Conservation (phyloP, 352 stramenopile species). For the Peronospora destructor region DNA sequence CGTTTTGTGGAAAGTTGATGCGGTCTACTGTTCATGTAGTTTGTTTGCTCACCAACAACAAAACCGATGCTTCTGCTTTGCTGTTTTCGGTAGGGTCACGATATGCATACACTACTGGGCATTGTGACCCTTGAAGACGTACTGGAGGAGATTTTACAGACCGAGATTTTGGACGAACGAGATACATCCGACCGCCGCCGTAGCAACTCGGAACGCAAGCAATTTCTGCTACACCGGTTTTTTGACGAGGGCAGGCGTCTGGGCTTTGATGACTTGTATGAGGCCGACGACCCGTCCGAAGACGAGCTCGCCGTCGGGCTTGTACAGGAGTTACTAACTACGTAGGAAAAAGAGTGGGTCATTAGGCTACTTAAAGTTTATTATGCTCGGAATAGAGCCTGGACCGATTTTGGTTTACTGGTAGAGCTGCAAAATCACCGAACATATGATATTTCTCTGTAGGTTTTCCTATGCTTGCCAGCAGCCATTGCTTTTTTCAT, state of each 20-base stretch:
- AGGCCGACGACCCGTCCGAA: constrained; percentile 34
- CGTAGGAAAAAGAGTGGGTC: no score
- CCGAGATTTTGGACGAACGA: constrained; percentile 95
- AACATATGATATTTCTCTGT: constrained; percentile 3
- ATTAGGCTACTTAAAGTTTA: no score
- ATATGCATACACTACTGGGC: constrained; percentile 90
- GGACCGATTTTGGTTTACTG: background rate
- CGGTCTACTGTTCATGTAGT: background rate
- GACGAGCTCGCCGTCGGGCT: constrained; percentile 24
- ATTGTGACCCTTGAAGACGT: constrained; percentile 99
- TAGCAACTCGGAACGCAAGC: constrained; percentile 41
- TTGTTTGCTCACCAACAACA: constrained; percentile 1
- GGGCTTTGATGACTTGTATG: constrained; percentile 35
- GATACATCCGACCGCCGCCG: constrained; percentile 51
- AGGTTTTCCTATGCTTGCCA: constrained; percentile 7
- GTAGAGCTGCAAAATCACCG: background rate
- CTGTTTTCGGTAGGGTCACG: constrained; percentile 46
- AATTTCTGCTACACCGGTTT: constrained; percentile 42
- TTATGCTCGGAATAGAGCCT: no score
- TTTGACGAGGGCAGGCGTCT: constrained; percentile 37
- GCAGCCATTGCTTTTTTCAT: constrained; percentile 21
- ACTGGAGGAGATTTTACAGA: constrained; percentile 94
- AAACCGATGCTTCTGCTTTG: background rate
- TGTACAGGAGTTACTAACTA: no score
- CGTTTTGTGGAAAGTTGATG: background rate